Base-by-base conservation (phyloP, 768 basidiomycete genomes). In the Saitozyma podzolica region DNA sequence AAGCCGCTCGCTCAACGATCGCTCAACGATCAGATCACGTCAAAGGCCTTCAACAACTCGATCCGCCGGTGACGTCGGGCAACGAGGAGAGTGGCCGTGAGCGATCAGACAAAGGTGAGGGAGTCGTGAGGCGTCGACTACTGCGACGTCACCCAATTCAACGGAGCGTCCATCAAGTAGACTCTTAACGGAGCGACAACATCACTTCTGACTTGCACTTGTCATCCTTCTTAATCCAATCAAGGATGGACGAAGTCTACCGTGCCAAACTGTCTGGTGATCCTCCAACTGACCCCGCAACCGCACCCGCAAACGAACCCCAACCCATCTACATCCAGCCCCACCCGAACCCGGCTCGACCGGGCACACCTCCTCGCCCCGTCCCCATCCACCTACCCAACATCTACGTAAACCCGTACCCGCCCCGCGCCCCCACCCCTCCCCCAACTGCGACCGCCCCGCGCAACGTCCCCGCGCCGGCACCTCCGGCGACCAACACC, bases 311-410 rank as follows among this genome's bases (percentile, higher is more conserved):
- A 47, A 19, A 48, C 40, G 58, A 29, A 58, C 40, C 50, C 9
- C 40, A 66, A 48, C 54, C 58, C 17, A 54, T 56, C 49, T 59
- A 58, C 29, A 50, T 59, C 51, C 63, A 65, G 45, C 61, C 60
- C 50, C 64, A 67, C 39, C 49, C 53, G 10, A 43, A 20, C 50
- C 61, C 14, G n/a, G n/a, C 49, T 48, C 42, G 56, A 14, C 37
- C 19, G 19, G 29, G 29, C 49, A 45, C 60, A 14, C 8, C 9
- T 8, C 40, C 55, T 47, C 40, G 55, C 4, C 67, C 67, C 8
- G 64, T 71, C 17, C 72, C 72, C 7, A 64, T 69, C 40, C 69
- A 69, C 37, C 59, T 70, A 14, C 69, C 72, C 9, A 62, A 69
- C 37, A 71, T 71, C 50, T 69, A 69, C 61, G 67, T 70, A 43